Evolutionary conservation across 495 filamentous ascomycete genomes (phyloP).

Genomic region (Astrothelium macrocarpum): DNA sequence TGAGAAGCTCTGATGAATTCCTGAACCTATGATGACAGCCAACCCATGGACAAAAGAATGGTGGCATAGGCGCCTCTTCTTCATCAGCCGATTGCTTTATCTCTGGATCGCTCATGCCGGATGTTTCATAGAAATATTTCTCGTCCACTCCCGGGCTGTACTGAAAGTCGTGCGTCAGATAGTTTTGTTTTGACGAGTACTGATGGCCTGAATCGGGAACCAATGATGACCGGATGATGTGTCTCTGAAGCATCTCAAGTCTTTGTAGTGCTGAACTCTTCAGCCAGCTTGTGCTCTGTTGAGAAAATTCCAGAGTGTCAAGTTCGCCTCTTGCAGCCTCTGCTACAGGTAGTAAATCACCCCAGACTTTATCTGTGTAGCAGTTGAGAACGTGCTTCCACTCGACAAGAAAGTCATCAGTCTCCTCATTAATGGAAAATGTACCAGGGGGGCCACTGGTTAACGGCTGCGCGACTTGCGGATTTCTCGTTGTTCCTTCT

Average conservation of each 20-base stretch:
- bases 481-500: not conserved
- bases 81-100: not conserved
- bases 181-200: not conserved
- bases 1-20: not conserved
- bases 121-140: too few relatives aligned
- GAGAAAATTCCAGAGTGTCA: not conserved
- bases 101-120: not conserved
- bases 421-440: not conserved
- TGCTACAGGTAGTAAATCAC: not conserved
- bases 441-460: not conserved
- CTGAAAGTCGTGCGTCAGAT: too few relatives aligned
- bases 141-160: too few relatives aligned
- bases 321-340: not conserved
- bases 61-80: not conserved
- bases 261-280: not conserved
- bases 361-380: not conserved
- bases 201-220: not conserved
- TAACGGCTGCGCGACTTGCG: not conserved
- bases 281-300: not conserved
- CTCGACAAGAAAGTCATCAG: not conserved
- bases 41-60: conserved; percentile 4
- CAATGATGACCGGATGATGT: not conserved
- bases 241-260: not conserved
- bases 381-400: conserved; percentile 1
- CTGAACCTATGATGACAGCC: conserved; percentile 2